Percentiles rank a stretch among this genome's conserved stretches.
phyloP scores from a whole-genome alignment of 441 rosid genomes.

The Codiaeum variegatum region DNA sequence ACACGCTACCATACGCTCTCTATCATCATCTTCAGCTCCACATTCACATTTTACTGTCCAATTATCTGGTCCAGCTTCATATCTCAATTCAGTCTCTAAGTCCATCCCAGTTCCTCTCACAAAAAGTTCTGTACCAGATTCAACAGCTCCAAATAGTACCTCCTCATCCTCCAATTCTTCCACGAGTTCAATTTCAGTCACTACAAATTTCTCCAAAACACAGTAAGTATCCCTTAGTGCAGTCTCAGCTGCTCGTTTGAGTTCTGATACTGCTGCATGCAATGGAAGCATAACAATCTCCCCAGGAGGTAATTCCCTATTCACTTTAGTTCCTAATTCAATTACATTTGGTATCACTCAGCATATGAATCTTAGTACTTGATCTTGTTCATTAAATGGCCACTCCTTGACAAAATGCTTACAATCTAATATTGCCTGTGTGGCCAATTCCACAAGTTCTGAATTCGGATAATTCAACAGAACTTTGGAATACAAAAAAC shows the following conservation, averaged over 20 bases:
- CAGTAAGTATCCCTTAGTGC: constrained; percentile 73
- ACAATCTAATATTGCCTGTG: constrained; percentile 58
- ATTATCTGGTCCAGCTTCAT: constrained; percentile 63
- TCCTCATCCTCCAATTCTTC: constrained; percentile 46
- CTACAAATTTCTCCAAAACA: constrained; percentile 46
- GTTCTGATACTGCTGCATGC: constrained; percentile 62
- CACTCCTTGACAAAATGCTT: constrained; percentile 74
- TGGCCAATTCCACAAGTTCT: constrained; percentile 42
- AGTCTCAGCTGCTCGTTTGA: constrained; percentile 52
- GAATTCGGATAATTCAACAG: constrained; percentile 55
- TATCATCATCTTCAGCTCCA: constrained; percentile 82
- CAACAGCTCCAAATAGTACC: constrained; percentile 44
- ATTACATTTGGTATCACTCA: constrained; percentile 39
- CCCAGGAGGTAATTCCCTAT: constrained; percentile 41
- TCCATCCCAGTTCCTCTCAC: constrained; percentile 55
- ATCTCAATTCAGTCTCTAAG: constrained; percentile 34
- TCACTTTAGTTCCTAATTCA: constrained; percentile 17
- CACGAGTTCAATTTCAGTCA: constrained; percentile 45
- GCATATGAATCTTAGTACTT: constrained; percentile 49
- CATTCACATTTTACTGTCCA: constrained; percentile 81
- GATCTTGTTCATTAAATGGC: constrained; percentile 51
- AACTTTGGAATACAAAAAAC: constrained; percentile 43
- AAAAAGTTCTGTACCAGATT: constrained; percentile 49
- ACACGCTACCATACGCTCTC: constrained; percentile 86
- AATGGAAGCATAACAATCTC: constrained; percentile 56